Conservation (phyloP, 345 rosid species). For the Dipteronia sinensis region DNA sequence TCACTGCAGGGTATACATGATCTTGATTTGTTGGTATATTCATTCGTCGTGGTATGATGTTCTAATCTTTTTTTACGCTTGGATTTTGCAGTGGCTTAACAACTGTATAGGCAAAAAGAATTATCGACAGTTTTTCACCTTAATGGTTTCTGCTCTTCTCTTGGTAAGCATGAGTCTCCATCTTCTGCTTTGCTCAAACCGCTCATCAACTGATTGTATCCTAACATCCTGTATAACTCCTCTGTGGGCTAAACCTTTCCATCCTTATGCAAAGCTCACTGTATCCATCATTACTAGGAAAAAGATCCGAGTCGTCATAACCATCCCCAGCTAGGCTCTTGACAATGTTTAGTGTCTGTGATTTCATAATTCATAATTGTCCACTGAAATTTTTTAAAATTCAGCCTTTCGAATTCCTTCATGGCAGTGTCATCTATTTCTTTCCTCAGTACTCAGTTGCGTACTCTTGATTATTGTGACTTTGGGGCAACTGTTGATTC, state of each 20-base stretch:
- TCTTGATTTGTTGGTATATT: slow-evolving; percentile 14
- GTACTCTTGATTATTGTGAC: background rate
- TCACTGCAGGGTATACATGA: slow-evolving; percentile 83
- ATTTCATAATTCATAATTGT: background rate
- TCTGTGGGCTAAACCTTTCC: slow-evolving; percentile 2
- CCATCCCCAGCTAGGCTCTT: background rate
- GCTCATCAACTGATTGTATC: background rate
- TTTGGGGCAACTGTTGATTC: background rate
- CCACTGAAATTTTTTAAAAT: background rate
- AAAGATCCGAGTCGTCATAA: background rate
- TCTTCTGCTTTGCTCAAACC: slow-evolving; percentile 20
- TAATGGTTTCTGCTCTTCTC: slow-evolving; percentile 81
- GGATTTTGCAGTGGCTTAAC: slow-evolving; percentile 85
- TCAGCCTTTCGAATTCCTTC: background rate
- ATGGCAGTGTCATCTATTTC: background rate
- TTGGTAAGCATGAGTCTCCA: slow-evolving; percentile 59
- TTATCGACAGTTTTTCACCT: slow-evolving; percentile 89
- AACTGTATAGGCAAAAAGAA: slow-evolving; percentile 88
- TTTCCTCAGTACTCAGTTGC: background rate
- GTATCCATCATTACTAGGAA: background rate
- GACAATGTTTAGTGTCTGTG: slow-evolving; percentile 9
- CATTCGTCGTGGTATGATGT: background rate
- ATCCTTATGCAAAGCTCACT: background rate
- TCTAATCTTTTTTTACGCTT: slow-evolving; percentile 22
- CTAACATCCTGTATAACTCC: background rate